A percentile compares a stretch with the other conserved stretches of the same genome.
phyloP scores from a whole-genome alignment of 1,284 basidiomycete genomes.

The Pseudozyma flocculosa region DNA sequence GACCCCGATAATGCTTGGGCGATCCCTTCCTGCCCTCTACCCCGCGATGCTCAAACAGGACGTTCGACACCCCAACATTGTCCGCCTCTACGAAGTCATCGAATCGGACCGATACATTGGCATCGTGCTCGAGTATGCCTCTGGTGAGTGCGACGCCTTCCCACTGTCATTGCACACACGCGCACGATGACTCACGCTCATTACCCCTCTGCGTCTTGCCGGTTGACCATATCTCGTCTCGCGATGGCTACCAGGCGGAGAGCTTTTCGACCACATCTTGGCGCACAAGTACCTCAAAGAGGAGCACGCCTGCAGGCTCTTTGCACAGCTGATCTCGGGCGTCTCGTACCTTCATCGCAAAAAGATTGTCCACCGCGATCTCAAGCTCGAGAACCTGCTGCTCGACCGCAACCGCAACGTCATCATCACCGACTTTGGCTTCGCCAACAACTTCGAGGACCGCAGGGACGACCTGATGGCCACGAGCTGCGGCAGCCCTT shows the following conservation, averaged over 20 bases:
- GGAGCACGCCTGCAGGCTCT: slow-evolving; percentile 90
- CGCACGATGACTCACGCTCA: no score
- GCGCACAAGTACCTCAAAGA: slow-evolving; percentile 96
- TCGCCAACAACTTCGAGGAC: slow-evolving; percentile 89
- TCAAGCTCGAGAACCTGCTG: slow-evolving; percentile 97
- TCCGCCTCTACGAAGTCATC: slow-evolving; percentile 95
- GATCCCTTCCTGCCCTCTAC: slow-evolving; percentile 8
- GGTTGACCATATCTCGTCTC: not conserved
- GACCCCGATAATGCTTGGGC: no score
- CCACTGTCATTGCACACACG: no score
- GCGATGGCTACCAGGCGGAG: slow-evolving; percentile 68
- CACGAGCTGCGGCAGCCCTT: slow-evolving; percentile 94
- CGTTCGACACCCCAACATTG: slow-evolving; percentile 96
- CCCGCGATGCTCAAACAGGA: slow-evolving; percentile 69
- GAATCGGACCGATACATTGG: slow-evolving; percentile 99
- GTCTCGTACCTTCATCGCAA: slow-evolving; percentile 99
- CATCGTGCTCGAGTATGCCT: slow-evolving; percentile 97
- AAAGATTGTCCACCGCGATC: slow-evolving; percentile 97
- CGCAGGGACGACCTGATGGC: slow-evolving; percentile 91
- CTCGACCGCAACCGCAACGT: slow-evolving; percentile 97
- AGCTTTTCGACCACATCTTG: slow-evolving; percentile 98
- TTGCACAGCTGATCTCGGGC: slow-evolving; percentile 96
- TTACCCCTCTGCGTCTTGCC: slow-evolving; percentile 1
- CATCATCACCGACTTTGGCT: slow-evolving; percentile 99
- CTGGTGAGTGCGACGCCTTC: slow-evolving; percentile 60